Evolutionary conservation across 176 grass and related monocot species (phyloP).

Genomic region (Lolium rigidum): DNA sequence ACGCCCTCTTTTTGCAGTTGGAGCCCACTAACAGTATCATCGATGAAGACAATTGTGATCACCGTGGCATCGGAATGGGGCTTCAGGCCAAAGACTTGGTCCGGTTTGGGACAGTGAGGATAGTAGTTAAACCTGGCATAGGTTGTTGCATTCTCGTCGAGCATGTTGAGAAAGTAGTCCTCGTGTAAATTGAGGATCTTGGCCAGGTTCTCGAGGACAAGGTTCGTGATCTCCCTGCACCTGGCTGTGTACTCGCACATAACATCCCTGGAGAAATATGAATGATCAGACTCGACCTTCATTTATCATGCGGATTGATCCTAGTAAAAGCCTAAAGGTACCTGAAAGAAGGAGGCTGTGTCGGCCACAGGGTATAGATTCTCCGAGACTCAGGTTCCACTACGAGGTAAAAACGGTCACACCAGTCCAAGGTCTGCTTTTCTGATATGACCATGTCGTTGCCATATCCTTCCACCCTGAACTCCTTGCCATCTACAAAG

Average conservation of each 20-base stretch:
- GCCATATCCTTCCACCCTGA: constrained; percentile 62
- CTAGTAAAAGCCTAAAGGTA: neutral
- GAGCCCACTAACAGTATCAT: constrained; percentile 56
- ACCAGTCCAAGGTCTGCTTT: constrained; percentile 61
- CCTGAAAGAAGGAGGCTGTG: constrained; percentile 4
- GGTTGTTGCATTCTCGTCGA: constrained; percentile 30
- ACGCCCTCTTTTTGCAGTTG: constrained; percentile 38
- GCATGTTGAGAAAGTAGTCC: constrained; percentile 32
- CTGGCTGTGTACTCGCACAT: constrained; percentile 51
- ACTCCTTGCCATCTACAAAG: constrained; percentile 55
- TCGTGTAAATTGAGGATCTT: constrained; percentile 35
- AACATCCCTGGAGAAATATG: neutral
- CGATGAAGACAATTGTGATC: constrained; percentile 53
- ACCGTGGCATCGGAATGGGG: constrained; percentile 58
- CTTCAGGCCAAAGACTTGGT: constrained; percentile 55
- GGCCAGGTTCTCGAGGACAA: constrained; percentile 34
- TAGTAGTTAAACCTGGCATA: constrained; percentile 63
- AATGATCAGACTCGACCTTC: neutral
- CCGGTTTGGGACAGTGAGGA: constrained; percentile 54
- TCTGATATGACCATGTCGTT: constrained; percentile 48
- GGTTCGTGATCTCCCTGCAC: constrained; percentile 30
- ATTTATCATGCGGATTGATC: neutral
- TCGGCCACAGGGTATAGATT: constrained; percentile 7
- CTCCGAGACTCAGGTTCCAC: constrained; percentile 48
- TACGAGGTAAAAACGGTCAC: constrained; percentile 51